Evolutionary conservation across 805 yeast genomes (phyloP), one percentile per base, ranked within the genome.

Genomic region (Wickerhamomyces queroliae): DNA sequence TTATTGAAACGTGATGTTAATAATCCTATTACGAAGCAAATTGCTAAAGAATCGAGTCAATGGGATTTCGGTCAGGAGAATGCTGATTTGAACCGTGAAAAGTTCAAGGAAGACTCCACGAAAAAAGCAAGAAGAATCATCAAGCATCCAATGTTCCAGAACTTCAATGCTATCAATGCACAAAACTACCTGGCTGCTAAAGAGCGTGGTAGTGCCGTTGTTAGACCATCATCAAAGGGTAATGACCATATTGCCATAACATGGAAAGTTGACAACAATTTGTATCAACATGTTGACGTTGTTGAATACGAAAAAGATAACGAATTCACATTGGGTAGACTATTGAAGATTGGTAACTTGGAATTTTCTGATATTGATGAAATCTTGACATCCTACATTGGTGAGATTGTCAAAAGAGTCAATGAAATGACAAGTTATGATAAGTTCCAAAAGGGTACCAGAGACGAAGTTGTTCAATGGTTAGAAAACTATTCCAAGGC

Each of bases 211-310:
- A 95, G 87, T 50, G 76, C 88, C 63, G 95, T 93, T 17, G 84
- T 93, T 40, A 76, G 99, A 50, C 99, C 98, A 16, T 88, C 97
- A 0, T 87, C 95, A 9, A 78, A 81, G 46, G 99, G 99, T 32
- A 71, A 76, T 35, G 85, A 87, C 46, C 96, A 81, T 61, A 71
- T 93, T 50, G 89, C 96, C 3, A 81, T 91, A 31, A 91, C 99
- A 0, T 93, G 98, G 97, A 93, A 93, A 59, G 90, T 93, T 34
- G 93, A 86, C 43, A 91, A 86, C 56, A 84, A 82, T 58, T 65
- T 91, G 45, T 93, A 83, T 64, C 98, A 93, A 59, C 98, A 93
- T 59, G 67, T 93, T 47, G 93, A 89, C 50, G 84, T 93, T 34
- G 69, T 80, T 45, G 98, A 93, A 62, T 72, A 74, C 35, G 80